phyloP scores from a whole-genome alignment of 1,284 basidiomycete species.

The Cutaneotrichosporon cavernicola region DNA sequence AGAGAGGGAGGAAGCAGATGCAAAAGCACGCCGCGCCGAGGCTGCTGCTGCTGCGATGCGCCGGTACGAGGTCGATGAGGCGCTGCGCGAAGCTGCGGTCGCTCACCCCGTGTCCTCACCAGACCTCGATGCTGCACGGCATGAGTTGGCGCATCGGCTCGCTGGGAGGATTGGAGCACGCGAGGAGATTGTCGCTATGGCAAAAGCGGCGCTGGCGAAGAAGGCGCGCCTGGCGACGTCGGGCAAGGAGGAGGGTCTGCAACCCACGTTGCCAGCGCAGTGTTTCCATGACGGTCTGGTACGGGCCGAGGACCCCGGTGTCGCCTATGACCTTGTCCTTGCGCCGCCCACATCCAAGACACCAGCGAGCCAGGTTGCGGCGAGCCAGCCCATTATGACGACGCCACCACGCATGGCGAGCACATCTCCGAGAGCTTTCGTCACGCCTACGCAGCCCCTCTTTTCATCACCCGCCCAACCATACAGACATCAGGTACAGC shows the following conservation, averaged over 20 bases:
- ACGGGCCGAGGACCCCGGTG: slow-evolving; percentile 10
- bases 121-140: slow-evolving; percentile 6
- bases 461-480: slow-evolving; percentile 8
- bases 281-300: background rate
- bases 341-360: background rate
- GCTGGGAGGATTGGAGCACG: background rate
- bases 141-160: slow-evolving; percentile 5
- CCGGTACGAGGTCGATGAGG: slow-evolving; percentile 9
- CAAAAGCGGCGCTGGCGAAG: slow-evolving; percentile 1
- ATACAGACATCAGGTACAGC: background rate
- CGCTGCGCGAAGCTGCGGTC: slow-evolving; percentile 3
- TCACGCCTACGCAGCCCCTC: background rate
- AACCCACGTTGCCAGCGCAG: background rate
- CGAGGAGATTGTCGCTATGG: slow-evolving; percentile 9
- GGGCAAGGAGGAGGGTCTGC: background rate
- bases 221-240: slow-evolving; percentile 1
- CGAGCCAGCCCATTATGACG: background rate
- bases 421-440: background rate
- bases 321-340: slow-evolving; percentile 10
- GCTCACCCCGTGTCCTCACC: background rate
- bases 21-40: slow-evolving; percentile 9
- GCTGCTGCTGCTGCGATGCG: background rate
- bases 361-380: background rate
- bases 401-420: background rate
- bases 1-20: background rate